Evolutionary conservation across 192 early-diverging fungal genomes (phyloP).

Genomic region (Coemansia sp.): DNA sequence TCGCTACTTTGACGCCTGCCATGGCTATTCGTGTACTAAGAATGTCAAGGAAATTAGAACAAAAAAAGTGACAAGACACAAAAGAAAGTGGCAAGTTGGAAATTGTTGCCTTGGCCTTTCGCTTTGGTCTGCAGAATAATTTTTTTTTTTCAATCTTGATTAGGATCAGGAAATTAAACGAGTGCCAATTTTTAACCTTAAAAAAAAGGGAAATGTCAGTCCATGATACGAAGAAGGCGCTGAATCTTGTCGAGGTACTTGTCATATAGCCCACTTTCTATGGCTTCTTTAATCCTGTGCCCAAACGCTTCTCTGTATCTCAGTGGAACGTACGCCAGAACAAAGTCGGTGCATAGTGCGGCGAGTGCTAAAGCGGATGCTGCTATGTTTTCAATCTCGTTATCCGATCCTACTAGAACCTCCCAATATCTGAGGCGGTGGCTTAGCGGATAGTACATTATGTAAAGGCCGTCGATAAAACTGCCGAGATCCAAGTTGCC

Average conservation of each 20-base stretch:
- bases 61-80: neutral
- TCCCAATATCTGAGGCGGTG: neutral
- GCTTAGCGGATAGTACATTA: neutral
- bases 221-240: neutral
- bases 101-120: too few species aligned
- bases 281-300: neutral
- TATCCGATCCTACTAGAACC: neutral
- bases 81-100: neutral
- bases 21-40: neutral
- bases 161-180: too few species aligned
- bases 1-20: constrained; percentile 5
- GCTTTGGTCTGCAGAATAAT: too few species aligned
- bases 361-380: neutral
- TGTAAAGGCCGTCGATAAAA: too few species aligned
- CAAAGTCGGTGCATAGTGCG: neutral
- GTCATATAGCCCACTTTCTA: neutral
- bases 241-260: neutral
- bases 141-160: too few species aligned
- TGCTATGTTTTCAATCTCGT: neutral
- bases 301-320: neutral
- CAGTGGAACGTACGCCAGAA: neutral
- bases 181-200: too few species aligned
- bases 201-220: neutral
- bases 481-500: too few species aligned
- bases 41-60: neutral